Evolutionary conservation across 352 stramenopile species (phyloP).

Genomic region (Albugo candida): DNA sequence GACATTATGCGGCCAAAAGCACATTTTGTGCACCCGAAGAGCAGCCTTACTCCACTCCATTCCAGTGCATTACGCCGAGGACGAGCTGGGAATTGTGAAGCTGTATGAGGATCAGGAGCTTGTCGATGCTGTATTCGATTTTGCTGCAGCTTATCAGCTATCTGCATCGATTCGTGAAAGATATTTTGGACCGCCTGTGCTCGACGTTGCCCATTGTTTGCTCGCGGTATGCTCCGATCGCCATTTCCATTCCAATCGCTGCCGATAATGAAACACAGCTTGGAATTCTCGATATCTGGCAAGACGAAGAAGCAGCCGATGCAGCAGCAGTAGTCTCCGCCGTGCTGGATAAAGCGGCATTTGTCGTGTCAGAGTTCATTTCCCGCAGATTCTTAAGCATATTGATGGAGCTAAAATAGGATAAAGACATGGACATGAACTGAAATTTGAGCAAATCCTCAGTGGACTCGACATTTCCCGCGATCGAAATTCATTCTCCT

Average conservation of each 20-base stretch:
- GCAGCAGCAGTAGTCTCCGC: slow-evolving; percentile 74
- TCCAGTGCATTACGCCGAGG: slow-evolving; percentile 15
- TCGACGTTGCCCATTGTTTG: slow-evolving; percentile 17
- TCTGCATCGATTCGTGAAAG: slow-evolving; percentile 14
- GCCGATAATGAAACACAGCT: slow-evolving; percentile 40
- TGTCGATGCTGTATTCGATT: slow-evolving; percentile 45
- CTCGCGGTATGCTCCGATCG: slow-evolving; percentile 34
- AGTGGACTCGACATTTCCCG: slow-evolving; percentile 83
- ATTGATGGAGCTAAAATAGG: slow-evolving; percentile 88
- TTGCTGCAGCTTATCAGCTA: slow-evolving; percentile 31
- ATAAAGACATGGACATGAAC: slow-evolving; percentile 92
- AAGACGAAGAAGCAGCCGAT: slow-evolving; percentile 46
- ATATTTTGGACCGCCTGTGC: slow-evolving; percentile 36
- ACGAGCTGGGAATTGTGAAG: slow-evolving; percentile 20
- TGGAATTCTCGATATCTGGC: slow-evolving; percentile 35
- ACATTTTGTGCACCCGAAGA: slow-evolving; percentile 36
- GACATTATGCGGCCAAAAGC: slow-evolving; percentile 27
- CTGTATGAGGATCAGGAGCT: slow-evolving; percentile 58
- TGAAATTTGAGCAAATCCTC: slow-evolving; percentile 94
- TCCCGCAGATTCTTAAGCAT: slow-evolving; percentile 88
- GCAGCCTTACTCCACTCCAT: slow-evolving; percentile 29
- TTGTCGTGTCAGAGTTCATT: slow-evolving; percentile 86
- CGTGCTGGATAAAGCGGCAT: slow-evolving; percentile 65
- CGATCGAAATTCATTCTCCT: slow-evolving; percentile 78
- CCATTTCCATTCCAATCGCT: slow-evolving; percentile 30